Conservation (phyloP, 179 eudicot genomes). For the Beta corolliflora region DNA sequence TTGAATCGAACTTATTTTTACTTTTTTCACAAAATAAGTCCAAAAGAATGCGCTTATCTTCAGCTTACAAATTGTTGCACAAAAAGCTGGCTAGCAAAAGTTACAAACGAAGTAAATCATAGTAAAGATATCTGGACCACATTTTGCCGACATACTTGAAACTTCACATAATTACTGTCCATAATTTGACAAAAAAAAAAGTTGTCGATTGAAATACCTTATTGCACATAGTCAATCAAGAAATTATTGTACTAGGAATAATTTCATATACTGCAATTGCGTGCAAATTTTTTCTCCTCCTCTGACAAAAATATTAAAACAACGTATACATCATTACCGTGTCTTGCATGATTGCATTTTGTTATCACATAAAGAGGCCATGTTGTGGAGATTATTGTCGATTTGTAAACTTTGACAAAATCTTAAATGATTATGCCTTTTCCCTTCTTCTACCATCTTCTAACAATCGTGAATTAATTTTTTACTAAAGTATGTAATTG, state of each 20-base stretch:
- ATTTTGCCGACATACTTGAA: slow-evolving; percentile 29
- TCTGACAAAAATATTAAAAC: neutral
- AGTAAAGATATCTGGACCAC: slow-evolving; percentile 22
- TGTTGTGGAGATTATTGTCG: neutral
- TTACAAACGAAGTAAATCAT: neutral
- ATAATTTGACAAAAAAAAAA: neutral
- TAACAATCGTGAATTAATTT: too few species aligned
- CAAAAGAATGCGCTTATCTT: too few species aligned
- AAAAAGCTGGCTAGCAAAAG: slow-evolving; percentile 1
- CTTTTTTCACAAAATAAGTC: too few species aligned
- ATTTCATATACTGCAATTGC: slow-evolving; percentile 3
- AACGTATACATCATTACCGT: slow-evolving; percentile 10
- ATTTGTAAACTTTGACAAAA: neutral
- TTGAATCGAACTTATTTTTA: too few species aligned
- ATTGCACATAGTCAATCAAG: neutral
- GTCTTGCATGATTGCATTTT: neutral
- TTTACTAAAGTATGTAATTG: too few species aligned
- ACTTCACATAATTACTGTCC: slow-evolving; percentile 12
- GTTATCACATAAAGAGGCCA: too few species aligned
- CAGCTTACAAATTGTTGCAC: neutral
- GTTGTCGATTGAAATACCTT: neutral
- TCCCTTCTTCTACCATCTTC: neutral
- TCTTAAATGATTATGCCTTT: neutral
- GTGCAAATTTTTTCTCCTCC: neutral
- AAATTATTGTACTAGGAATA: neutral